Evolutionary conservation across 176 grass and related monocot species (phyloP), one percentile per base, ranked within the genome.

Genomic region (Bonia amplexicaulis): DNA sequence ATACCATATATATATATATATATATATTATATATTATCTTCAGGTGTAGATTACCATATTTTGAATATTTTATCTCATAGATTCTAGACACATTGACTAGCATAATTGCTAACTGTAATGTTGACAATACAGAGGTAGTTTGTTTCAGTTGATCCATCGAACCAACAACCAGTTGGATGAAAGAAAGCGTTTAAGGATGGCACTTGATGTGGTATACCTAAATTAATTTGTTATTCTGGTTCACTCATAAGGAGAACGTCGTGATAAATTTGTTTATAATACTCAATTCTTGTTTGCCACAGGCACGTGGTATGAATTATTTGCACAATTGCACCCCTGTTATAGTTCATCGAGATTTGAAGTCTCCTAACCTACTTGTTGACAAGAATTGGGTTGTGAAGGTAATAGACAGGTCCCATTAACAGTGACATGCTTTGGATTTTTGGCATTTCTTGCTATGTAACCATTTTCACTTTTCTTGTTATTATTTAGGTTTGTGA

Each of bases 271-370:
- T 74, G 60, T 71, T 64, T 62, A 33, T 42, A 31, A 66, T 67
- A 83, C 53, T 86, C 83, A 51, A 12, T 47, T 80, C 14, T 86
- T 84, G 68, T 86, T 77, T 80, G 6, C 66, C 51, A 25, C 71
- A 99, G 97, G 97, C 91, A 59, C 90, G 97, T 81, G 97, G 97
- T 88, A 96, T 99, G 97, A 99, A 99, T 96, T 96, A 99, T 86
- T 96, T 99, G 82, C 97, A 99, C 76, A 99, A 91, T 82, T 96
- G 88, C 75, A 94, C 90, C 27, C 96, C 93, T 75, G 71, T 99
- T 59, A 83, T 99, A 84, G 97, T 99, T 58, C 97, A 99, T 77
- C 88, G 93, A 66, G 97, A 99, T 90, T 85, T 99, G 59, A 99
- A 99, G 77, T 99, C 96, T 79, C 93, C 96, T 71, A 99, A 99